Evolutionary conservation across 495 filamentous ascomycete species (phyloP).

Genomic region (Hypoxylon cercidicola): DNA sequence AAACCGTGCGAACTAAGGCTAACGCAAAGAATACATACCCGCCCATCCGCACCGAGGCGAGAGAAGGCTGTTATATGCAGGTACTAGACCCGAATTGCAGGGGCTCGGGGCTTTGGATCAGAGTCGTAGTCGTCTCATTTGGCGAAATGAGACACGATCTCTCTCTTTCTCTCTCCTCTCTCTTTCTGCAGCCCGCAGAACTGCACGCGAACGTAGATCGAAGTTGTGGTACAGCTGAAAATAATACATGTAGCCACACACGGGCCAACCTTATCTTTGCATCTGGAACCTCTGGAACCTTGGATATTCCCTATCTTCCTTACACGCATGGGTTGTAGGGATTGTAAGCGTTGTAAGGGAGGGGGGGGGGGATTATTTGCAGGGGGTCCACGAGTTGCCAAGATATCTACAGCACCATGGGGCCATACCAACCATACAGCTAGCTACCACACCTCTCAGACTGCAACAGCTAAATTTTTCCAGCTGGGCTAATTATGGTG

Average conservation of each 20-base stretch:
- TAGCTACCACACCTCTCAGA: background rate
- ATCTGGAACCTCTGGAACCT: background rate
- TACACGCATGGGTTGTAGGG: background rate
- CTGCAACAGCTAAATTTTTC: background rate
- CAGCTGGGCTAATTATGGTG: constrained; percentile 7
- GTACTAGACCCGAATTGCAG: constrained; percentile 19
- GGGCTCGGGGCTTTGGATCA: constrained; percentile 18
- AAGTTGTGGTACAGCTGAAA: constrained; percentile 34
- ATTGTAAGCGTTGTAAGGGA: constrained; percentile 4
- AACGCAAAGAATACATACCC: constrained; percentile 14
- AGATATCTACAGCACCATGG: background rate
- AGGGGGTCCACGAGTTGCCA: constrained; percentile 25
- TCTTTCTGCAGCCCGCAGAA: constrained; percentile 19
- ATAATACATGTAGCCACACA: background rate
- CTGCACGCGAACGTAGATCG: constrained; percentile 29
- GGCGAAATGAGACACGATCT: constrained; percentile 34
- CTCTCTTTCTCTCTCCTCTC: background rate
- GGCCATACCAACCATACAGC: too few species aligned
- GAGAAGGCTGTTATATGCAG: constrained; percentile 23
- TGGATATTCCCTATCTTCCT: background rate
- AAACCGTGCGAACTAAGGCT: too few species aligned
- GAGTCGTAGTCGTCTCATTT: constrained; percentile 34
- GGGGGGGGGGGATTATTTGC: background rate
- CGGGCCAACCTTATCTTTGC: constrained; percentile 28
- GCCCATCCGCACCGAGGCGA: constrained; percentile 24